These are phyloP conservation scores for Malania oleifera DNA, from an alignment of 164 flowering plant species.

Conservation along the genomic window DNA sequence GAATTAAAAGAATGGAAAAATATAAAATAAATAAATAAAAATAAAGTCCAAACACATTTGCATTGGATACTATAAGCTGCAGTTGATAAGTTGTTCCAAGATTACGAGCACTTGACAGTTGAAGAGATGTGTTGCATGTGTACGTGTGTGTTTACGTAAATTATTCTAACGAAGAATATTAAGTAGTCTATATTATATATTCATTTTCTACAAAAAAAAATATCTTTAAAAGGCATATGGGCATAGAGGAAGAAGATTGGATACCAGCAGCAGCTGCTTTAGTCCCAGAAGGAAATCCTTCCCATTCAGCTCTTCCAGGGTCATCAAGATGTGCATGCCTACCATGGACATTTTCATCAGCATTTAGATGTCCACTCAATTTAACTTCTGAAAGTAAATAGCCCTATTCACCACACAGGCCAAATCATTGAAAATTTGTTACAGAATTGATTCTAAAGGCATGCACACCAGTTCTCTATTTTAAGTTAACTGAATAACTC, in stretches of 20 bases:
- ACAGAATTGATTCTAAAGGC: neutral
- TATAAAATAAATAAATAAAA: too few relatives aligned
- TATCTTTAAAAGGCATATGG: neutral
- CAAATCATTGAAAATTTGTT: neutral
- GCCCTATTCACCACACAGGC: neutral
- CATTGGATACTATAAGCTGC: too few relatives aligned
- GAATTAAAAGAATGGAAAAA: too few relatives aligned
- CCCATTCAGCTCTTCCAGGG: slow-evolving; percentile 98
- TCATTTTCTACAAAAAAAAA: neutral
- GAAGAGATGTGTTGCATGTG: too few relatives aligned
- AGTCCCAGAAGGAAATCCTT: slow-evolving; percentile 94
- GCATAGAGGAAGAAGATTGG: neutral
- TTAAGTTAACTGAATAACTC: neutral
- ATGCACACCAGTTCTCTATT: neutral
- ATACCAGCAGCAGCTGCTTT: slow-evolving; percentile 98
- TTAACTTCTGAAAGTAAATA: neutral
- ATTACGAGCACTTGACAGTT: too few relatives aligned
- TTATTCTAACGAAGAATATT: slow-evolving; percentile 1
- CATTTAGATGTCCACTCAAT: neutral
- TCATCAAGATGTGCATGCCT: slow-evolving; percentile 98
- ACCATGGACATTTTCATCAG: slow-evolving; percentile 9
- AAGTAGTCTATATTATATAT: neutral
- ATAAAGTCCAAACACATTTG: too few relatives aligned
- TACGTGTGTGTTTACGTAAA: too few relatives aligned
- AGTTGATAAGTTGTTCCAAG: too few relatives aligned